Evolutionary conservation across 768 basidiomycete species (phyloP).

Genomic region (Russula foetens): DNA sequence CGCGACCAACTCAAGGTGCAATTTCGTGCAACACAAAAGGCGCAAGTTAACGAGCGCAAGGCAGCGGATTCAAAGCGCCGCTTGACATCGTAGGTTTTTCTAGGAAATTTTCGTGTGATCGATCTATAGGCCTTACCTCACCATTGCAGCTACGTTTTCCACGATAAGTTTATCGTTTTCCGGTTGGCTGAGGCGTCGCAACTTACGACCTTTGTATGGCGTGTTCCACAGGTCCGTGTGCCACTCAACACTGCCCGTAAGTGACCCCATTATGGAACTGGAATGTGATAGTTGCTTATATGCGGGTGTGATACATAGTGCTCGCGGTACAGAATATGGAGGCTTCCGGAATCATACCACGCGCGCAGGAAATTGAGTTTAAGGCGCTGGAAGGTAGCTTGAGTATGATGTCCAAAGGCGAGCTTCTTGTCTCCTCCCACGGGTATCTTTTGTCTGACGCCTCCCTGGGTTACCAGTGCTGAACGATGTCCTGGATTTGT

Average conservation of each 20-base stretch:
- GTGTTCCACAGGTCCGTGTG: constrained; percentile 59
- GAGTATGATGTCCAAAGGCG: constrained; percentile 84
- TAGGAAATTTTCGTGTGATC: not conserved
- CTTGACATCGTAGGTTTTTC: constrained; percentile 62
- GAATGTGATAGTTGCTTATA: not conserved
- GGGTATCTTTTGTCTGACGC: constrained; percentile 4
- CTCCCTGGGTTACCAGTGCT: constrained; percentile 37
- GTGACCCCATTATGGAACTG: constrained; percentile 11
- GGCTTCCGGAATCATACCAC: constrained; percentile 62
- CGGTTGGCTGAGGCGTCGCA: constrained; percentile 27
- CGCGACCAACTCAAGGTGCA: constrained; percentile 48
- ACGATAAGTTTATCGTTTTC: constrained; percentile 49
- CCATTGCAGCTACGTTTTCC: constrained; percentile 57
- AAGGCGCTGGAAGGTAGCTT: constrained; percentile 75
- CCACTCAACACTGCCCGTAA: constrained; percentile 67
- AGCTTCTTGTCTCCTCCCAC: constrained; percentile 12
- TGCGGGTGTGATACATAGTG: constrained; percentile 27
- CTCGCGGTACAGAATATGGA: constrained; percentile 92
- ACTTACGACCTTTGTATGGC: constrained; percentile 19
- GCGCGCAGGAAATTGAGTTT: constrained; percentile 81
- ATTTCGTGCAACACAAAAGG: constrained; percentile 53
- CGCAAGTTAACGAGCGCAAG: constrained; percentile 53
- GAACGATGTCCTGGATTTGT: constrained; percentile 79
- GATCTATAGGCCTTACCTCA: not conserved
- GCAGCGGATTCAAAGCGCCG: constrained; percentile 75